Base-by-base conservation (phyloP, 1,284 basidiomycete species). In the Vanrija sp. region DNA sequence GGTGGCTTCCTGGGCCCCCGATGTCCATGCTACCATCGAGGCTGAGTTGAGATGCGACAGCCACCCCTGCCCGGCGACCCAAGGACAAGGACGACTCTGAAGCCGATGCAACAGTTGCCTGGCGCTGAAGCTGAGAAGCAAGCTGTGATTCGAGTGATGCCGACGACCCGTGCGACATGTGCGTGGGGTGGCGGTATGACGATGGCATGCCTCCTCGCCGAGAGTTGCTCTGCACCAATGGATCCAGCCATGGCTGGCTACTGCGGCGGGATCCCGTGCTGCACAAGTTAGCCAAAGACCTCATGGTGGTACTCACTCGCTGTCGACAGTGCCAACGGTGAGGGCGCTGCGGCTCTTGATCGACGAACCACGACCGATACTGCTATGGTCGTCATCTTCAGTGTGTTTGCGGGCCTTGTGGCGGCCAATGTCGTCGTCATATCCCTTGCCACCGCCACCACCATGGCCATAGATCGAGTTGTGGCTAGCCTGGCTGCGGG, bases 301-400 rank as follows among this genome's bases (percentile, higher is more conserved):
- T 39, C 16, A 2, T 14, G 19, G 5, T 28, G 3, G 16, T 5
- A 73, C 72, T 71, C 14, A 71, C 72, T 77, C 75, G 66, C 71
- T 73, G 51, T 77, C 75, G 16, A 77, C 60, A 0, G 74, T 76
- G 1, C 66, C 72, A 14, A 76, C 63, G 0, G 71, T 73, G 43
- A 75, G 52, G 9, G 66, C 61, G 60, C 71, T 72, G 21, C 73
- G 57, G 51, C 68, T 73, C 53, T 62, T 58, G 51, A 86, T 79
- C 12, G 34, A 28, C 64, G 86, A 88, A 63, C 85, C 85, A 28
- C 89, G 79, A 65, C 91, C 89, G 40, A 88, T 88, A 34, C 88
- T 91, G 53, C 88, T 91, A 74, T 90, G 89, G 73, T 91, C 89
- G 72, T 92, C 90, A 72, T 92, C 90, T 63, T 83, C 86, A 66